Conservation (phyloP, 768 basidiomycete species). For the Botryobasidium botryosum region DNA sequence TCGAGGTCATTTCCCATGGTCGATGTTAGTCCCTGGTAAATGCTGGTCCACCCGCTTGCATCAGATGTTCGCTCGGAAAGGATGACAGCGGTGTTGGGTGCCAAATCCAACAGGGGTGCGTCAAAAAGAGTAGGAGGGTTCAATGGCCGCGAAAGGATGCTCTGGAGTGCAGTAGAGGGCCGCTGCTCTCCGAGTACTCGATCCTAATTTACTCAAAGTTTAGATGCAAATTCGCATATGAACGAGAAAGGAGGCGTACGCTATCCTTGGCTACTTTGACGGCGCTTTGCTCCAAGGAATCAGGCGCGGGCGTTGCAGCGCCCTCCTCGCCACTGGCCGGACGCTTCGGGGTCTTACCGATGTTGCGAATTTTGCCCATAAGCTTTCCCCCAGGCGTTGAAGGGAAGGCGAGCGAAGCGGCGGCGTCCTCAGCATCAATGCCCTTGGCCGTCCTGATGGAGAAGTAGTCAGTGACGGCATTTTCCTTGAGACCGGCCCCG, state of each 20-base stretch:
- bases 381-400: constrained; percentile 40
- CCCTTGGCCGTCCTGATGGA: constrained; percentile 20
- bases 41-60: constrained; percentile 45
- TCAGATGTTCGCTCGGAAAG: constrained; percentile 58
- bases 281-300: constrained; percentile 16
- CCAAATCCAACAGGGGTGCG: constrained; percentile 46
- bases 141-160: constrained; percentile 23
- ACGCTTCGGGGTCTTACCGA: constrained; percentile 42
- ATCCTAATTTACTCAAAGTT: too few species aligned
- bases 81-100: constrained; percentile 43
- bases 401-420: constrained; percentile 27
- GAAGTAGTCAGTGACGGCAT: constrained; percentile 20
- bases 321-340: constrained; percentile 18
- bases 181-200: too few species aligned
- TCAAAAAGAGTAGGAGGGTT: constrained; percentile 54
- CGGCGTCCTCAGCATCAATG: constrained; percentile 14
- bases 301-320: constrained; percentile 17
- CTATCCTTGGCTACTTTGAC: too few species aligned
- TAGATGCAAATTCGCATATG: too few species aligned
- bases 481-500: too few species aligned
- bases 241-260: too few species aligned
- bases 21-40: constrained; percentile 58
- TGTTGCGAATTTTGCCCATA: constrained; percentile 64
- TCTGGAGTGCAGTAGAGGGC: too few species aligned
- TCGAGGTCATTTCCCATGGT: constrained; percentile 36